Conservation (phyloP, 106 monocot species). For the Posidonia australis region DNA sequence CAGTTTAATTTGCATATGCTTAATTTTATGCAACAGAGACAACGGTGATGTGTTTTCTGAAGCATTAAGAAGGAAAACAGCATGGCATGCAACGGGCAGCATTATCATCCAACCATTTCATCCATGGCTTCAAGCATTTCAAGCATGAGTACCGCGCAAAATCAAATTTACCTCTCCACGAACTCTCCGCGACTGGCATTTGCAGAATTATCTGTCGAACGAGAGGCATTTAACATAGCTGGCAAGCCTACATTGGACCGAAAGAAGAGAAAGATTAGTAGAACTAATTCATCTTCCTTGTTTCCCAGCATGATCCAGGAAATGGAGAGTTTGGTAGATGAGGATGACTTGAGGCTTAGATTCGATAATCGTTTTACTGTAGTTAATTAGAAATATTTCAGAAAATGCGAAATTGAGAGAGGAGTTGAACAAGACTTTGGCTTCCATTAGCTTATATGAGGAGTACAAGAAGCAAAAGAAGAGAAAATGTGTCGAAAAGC, state of each 20-base stretch:
- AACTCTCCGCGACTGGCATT: constrained; percentile 64
- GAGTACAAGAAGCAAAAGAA: constrained; percentile 58
- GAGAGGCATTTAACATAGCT: constrained; percentile 24
- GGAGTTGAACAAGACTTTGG: constrained; percentile 36
- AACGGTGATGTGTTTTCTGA: constrained; percentile 68
- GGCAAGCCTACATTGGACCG: constrained; percentile 17
- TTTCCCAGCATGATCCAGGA: constrained; percentile 12
- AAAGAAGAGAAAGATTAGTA: constrained; percentile 35
- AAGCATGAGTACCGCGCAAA: constrained; percentile 41
- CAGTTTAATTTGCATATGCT: not conserved
- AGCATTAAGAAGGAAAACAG: constrained; percentile 87
- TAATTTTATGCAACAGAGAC: constrained; percentile 38
- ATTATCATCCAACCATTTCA: constrained; percentile 68
- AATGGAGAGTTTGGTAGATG: constrained; percentile 18
- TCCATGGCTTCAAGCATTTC: constrained; percentile 62
- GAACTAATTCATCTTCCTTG: constrained; percentile 7
- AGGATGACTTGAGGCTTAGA: constrained; percentile 36
- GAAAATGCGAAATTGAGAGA: constrained; percentile 54
- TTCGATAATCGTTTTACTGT: constrained; percentile 61
- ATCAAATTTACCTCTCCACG: constrained; percentile 35
- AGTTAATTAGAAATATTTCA: constrained; percentile 36
- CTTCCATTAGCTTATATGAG: constrained; percentile 40
- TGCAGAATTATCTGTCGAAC: constrained; percentile 41
- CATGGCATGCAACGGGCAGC: constrained; percentile 91
- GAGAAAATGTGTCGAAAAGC: not conserved